phyloP scores from a whole-genome alignment of 192 early-diverging fungal species.

The Chytriomyces sp. region DNA sequence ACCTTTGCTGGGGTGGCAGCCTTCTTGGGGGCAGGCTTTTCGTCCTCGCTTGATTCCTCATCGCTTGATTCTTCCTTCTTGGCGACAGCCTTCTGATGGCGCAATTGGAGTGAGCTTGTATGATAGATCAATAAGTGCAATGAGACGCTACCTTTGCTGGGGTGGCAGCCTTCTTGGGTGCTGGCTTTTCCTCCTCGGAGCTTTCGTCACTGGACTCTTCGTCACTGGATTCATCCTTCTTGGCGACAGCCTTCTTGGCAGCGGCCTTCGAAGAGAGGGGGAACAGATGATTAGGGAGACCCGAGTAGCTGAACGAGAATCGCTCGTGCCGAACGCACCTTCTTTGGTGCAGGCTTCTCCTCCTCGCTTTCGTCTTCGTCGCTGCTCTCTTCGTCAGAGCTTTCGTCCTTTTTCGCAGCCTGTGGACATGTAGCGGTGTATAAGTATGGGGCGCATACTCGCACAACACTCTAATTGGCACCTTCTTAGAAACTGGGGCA shows the following conservation, averaged over 20 bases:
- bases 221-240: conserved; percentile 28
- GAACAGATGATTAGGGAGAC: not conserved
- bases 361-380: conserved; percentile 13
- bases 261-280: not conserved
- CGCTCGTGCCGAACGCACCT: not conserved
- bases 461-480: not conserved
- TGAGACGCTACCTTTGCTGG: not conserved
- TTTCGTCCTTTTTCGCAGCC: conserved; percentile 35
- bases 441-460: not conserved
- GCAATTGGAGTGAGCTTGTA: not conserved
- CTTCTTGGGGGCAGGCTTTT: conserved; percentile 17
- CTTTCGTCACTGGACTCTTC: conserved; percentile 32
- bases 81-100: not conserved
- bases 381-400: conserved; percentile 29
- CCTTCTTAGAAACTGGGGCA: conserved; percentile 16
- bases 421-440: conserved; percentile 17
- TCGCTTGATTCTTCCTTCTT: conserved; percentile 25
- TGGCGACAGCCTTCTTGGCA: conserved; percentile 52
- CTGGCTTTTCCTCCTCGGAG: conserved; percentile 35
- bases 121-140: not conserved
- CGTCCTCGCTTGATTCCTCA: conserved; percentile 9
- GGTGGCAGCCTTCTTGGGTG: conserved; percentile 29
- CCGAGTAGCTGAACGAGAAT: not conserved
- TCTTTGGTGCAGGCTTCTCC: not conserved
- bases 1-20: conserved; percentile 12